Percentiles rank a stretch among this genome's conserved stretches.
These are phyloP conservation scores for Arabis hirsuta DNA, from an alignment of 345 rosid species.

Conservation along the genomic window DNA sequence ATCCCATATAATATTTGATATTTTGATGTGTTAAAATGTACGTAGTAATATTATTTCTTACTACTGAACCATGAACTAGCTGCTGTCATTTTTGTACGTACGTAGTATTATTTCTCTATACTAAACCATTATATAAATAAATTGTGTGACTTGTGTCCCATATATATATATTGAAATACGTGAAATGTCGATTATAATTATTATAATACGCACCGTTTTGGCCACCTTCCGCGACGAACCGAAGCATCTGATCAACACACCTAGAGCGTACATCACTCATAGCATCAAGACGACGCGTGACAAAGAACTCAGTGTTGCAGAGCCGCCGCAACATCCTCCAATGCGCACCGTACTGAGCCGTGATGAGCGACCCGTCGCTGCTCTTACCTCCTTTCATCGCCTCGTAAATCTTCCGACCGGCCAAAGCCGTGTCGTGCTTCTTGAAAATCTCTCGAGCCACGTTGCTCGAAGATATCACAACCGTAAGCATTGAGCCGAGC, in stretches of 20 bases:
- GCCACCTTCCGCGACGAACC: slow-evolving; percentile 51
- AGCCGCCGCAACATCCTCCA: slow-evolving; percentile 80
- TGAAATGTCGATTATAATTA: background rate
- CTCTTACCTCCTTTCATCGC: slow-evolving; percentile 68
- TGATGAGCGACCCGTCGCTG: slow-evolving; percentile 66
- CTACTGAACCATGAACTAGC: too few species aligned
- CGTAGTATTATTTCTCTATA: too few species aligned
- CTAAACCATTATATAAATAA: too few species aligned
- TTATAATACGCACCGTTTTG: slow-evolving; percentile 37
- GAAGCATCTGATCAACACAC: slow-evolving; percentile 63
- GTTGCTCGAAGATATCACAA: slow-evolving; percentile 70
- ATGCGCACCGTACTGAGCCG: slow-evolving; percentile 74
- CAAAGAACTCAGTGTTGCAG: slow-evolving; percentile 69
- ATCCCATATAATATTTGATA: too few species aligned
- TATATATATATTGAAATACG: too few species aligned
- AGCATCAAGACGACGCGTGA: slow-evolving; percentile 62
- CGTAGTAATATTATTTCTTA: too few species aligned
- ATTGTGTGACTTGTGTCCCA: too few species aligned
- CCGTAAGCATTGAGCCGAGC: slow-evolving; percentile 74
- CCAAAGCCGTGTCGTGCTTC: slow-evolving; percentile 68
- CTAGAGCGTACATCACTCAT: slow-evolving; percentile 49
- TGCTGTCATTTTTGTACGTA: too few species aligned
- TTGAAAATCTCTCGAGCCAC: slow-evolving; percentile 77
- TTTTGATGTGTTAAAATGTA: too few species aligned
- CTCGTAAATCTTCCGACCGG: slow-evolving; percentile 82